Conservation (phyloP, 352 stramenopile genomes). For the Globisporangium lucens region DNA sequence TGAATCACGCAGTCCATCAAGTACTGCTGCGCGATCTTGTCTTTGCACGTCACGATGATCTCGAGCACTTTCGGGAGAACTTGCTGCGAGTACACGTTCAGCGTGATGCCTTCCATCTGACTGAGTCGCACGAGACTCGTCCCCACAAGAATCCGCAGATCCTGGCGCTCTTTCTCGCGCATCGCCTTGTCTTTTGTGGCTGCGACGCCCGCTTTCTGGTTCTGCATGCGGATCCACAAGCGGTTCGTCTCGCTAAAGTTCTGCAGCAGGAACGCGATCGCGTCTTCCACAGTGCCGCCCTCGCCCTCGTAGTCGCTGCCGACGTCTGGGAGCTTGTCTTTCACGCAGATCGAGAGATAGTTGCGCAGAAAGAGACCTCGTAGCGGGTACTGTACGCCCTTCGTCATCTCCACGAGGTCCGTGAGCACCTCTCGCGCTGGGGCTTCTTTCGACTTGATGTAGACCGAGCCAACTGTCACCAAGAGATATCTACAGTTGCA, state of each 20-base stretch:
- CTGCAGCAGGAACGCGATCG: constrained; percentile 95
- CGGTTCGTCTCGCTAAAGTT: constrained; percentile 98
- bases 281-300: constrained; percentile 80
- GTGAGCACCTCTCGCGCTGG: constrained; percentile 92
- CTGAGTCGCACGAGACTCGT: constrained; percentile 97
- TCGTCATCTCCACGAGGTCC: constrained; percentile 98
- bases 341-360: constrained; percentile 91
- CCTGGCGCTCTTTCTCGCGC: constrained; percentile 85
- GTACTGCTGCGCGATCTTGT: constrained; percentile 98
- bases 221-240: constrained; percentile 99
- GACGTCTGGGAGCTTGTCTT: constrained; percentile 94
- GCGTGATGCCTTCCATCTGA: constrained; percentile 93
- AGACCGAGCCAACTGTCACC: constrained; percentile 95
- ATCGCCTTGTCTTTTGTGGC: constrained; percentile 74
- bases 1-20: constrained; percentile 98
- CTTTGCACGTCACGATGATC: constrained; percentile 93
- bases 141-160: constrained; percentile 96
- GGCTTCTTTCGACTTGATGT: constrained; percentile 86
- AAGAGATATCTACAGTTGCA: constrained; percentile 83
- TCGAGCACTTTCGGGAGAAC: constrained; percentile 92
- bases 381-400: constrained; percentile 98
- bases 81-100: constrained; percentile 83
- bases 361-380: constrained; percentile 98
- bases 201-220: constrained; percentile 58
- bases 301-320: constrained; percentile 65